These are phyloP conservation scores for Rutstroemia sp. DNA, from an alignment of 2,329 filamentous ascomycete species.

Conservation along the genomic window DNA sequence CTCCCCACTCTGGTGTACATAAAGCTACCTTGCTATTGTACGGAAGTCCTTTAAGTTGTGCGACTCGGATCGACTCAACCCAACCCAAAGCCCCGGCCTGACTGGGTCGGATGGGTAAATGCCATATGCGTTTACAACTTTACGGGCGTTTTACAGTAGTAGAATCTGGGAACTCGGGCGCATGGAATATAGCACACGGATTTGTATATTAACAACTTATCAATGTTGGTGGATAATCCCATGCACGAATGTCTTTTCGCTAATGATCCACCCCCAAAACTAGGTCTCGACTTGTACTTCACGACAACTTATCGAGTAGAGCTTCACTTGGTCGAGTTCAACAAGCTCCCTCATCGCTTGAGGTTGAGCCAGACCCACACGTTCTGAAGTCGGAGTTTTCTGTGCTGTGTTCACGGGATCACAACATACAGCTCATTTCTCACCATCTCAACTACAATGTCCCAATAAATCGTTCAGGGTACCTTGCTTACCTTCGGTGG, in stretches of 20 bases:
- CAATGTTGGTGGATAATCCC: no score
- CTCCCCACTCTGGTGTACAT: no score
- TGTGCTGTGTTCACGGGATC: constrained; percentile 2
- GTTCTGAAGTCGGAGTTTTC: background rate
- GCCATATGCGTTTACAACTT: background rate
- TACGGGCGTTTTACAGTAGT: no score
- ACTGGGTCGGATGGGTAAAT: background rate
- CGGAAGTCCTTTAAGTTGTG: background rate
- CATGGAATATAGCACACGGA: background rate
- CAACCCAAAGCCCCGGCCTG: background rate
- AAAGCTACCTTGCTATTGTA: no score
- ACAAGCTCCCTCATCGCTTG: background rate
- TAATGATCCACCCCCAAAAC: no score
- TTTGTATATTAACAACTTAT: background rate
- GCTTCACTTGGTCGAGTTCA: background rate
- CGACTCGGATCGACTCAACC: background rate
- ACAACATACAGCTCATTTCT: constrained; percentile 4
- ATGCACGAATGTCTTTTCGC: no score
- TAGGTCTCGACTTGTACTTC: no score
- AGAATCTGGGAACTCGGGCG: background rate
- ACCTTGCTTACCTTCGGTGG: constrained; percentile 5
- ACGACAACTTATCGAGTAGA: no score
- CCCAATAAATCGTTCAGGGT: constrained; percentile 3
- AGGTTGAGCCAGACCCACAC: background rate
- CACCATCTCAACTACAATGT: background rate